Percentiles rank a stretch among this genome's conserved stretches.
Evolutionary conservation across 2,329 filamentous ascomycete genomes (phyloP).

Genomic region (Fusarium dimerum): DNA sequence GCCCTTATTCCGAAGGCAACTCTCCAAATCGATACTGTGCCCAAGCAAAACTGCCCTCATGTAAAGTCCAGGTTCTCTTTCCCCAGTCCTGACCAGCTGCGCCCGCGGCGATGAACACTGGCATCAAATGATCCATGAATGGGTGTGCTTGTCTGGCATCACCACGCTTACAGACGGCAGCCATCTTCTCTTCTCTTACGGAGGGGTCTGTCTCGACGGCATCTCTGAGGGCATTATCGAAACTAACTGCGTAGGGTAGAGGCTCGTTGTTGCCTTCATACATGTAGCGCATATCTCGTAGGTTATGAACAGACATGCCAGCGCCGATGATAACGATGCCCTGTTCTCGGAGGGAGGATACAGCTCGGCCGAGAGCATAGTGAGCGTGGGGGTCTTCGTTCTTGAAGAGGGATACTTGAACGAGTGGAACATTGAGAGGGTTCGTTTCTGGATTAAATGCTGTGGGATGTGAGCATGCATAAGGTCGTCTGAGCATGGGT

Average conservation of each 20-base stretch:
- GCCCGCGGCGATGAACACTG: constrained; percentile 47
- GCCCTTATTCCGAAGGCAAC: constrained; percentile 20
- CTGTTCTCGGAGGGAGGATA: constrained; percentile 66
- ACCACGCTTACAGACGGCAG: constrained; percentile 39
- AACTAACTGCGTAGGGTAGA: constrained; percentile 60
- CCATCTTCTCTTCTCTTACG: constrained; percentile 42
- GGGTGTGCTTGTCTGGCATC: constrained; percentile 51
- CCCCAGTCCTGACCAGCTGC: constrained; percentile 45
- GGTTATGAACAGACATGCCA: constrained; percentile 75
- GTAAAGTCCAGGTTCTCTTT: constrained; percentile 46
- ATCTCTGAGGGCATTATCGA: constrained; percentile 68
- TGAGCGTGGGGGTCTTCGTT: constrained; percentile 66
- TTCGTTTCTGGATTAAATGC: constrained; percentile 64
- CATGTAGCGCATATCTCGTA: constrained; percentile 50
- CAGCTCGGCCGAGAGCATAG: constrained; percentile 66
- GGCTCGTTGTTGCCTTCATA: constrained; percentile 42
- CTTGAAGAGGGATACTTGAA: constrained; percentile 71
- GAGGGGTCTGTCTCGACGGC: constrained; percentile 52
- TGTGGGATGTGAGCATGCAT: constrained; percentile 13
- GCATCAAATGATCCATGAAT: constrained; percentile 53
- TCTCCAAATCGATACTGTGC: constrained; percentile 49
- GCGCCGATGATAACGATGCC: constrained; percentile 69
- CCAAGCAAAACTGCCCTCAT: constrained; percentile 48
- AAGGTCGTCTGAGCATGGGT: neutral
- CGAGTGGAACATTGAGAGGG: constrained; percentile 65